Percentiles rank a stretch among this genome's conserved stretches.
Conservation (phyloP, 1,139 yeast genomes). For the Nakaseomyces nivariensis region DNA sequence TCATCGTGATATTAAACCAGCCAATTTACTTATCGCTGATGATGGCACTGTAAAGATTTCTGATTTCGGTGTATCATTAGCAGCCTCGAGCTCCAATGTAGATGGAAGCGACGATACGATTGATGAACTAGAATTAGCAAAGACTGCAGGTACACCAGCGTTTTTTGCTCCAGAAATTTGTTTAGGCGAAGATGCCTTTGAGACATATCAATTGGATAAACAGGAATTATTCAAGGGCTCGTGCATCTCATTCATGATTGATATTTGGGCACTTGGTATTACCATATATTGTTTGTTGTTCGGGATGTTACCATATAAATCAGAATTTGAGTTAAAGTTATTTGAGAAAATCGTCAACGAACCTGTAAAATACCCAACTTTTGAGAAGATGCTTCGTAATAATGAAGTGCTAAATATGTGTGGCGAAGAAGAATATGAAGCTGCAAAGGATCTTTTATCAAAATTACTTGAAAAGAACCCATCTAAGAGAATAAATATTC, state of each 20-base stretch:
- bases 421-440: slow-evolving; percentile 41
- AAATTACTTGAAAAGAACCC: slow-evolving; percentile 68
- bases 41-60: slow-evolving; percentile 80
- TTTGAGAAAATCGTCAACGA: slow-evolving; percentile 74
- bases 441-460: slow-evolving; percentile 57
- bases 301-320: slow-evolving; percentile 85
- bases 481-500: slow-evolving; percentile 52
- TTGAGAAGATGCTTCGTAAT: slow-evolving; percentile 31
- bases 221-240: slow-evolving; percentile 30
- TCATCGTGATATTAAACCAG: slow-evolving; percentile 96
- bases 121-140: slow-evolving; percentile 74
- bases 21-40: slow-evolving; percentile 67
- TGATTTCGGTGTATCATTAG: slow-evolving; percentile 94
- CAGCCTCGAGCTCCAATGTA: slow-evolving; percentile 44
- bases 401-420: slow-evolving; percentile 25
- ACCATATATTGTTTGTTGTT: slow-evolving; percentile 81
- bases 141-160: slow-evolving; percentile 88
- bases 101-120: slow-evolving; percentile 33
- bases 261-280: slow-evolving; percentile 95
- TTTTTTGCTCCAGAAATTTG: slow-evolving; percentile 36
- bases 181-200: slow-evolving; percentile 22
- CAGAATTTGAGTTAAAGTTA: slow-evolving; percentile 77
- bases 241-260: slow-evolving; percentile 48
- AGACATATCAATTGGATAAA: slow-evolving; percentile 12
- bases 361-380: slow-evolving; percentile 51